Evolutionary conservation across 108 stramenopile species (phyloP).

Genomic region (Cyclostephanos tholiformis): DNA sequence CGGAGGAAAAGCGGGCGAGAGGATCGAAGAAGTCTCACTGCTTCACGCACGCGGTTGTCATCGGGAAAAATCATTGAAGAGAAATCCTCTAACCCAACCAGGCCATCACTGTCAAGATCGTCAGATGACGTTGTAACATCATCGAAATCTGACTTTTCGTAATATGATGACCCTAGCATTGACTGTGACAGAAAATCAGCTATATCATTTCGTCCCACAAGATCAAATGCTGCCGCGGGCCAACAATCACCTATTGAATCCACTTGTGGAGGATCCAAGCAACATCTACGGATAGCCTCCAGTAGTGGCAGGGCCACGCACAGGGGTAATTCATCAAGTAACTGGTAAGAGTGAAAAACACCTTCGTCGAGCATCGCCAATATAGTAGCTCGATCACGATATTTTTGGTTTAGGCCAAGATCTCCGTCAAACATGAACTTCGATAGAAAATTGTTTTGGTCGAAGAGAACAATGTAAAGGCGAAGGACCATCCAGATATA

Average conservation of each 20-base stretch:
- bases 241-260: constrained; percentile 29
- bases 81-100: constrained; percentile 68
- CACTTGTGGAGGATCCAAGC: constrained; percentile 50
- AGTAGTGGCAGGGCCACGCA: constrained; percentile 70
- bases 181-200: constrained; percentile 42
- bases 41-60: constrained; percentile 90
- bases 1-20: constrained; percentile 81
- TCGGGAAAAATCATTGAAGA: constrained; percentile 89
- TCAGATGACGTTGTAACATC: constrained; percentile 18
- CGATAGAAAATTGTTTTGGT: constrained; percentile 2
- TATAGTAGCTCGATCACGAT: constrained; percentile 47
- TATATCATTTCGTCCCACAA: constrained; percentile 84
- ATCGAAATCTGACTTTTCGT: neutral
- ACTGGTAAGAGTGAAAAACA: constrained; percentile 42
- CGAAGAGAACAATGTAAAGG: constrained; percentile 50
- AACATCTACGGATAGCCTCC: constrained; percentile 70
- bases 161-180: constrained; percentile 5
- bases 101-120: constrained; percentile 78
- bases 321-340: constrained; percentile 63
- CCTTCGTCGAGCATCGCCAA: constrained; percentile 69
- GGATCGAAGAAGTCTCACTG: constrained; percentile 86
- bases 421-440: neutral
- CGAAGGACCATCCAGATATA: constrained; percentile 54
- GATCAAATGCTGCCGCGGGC: constrained; percentile 63
- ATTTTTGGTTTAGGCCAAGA: neutral